Percentiles rank a stretch among this genome's conserved stretches.
Conservation (phyloP, 148 eudicot genomes). For the Fagopyrum esculentum region DNA sequence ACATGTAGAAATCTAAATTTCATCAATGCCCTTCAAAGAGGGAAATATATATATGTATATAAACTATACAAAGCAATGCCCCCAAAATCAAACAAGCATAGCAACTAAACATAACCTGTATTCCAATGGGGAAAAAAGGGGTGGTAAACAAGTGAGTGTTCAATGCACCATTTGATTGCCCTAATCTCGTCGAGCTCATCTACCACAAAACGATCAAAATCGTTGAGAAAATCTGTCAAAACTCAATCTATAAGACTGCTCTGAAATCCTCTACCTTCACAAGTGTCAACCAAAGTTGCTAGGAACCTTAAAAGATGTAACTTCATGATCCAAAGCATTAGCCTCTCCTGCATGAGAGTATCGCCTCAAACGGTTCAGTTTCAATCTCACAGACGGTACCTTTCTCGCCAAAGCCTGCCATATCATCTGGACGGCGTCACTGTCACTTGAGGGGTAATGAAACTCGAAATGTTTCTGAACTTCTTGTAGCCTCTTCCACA, state of each 20-base stretch:
- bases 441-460: constrained; percentile 61
- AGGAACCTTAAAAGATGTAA: constrained; percentile 22
- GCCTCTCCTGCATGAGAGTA: constrained; percentile 28
- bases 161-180: background rate
- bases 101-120: background rate
- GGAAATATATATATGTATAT: background rate
- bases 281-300: constrained; percentile 27
- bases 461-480: constrained; percentile 67
- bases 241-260: background rate
- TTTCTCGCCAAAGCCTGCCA: constrained; percentile 72
- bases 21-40: background rate
- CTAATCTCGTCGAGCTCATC: background rate
- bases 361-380: constrained; percentile 43
- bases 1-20: no score
- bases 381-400: constrained; percentile 52
- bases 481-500: constrained; percentile 69
- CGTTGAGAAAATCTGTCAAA: background rate
- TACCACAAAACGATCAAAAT: background rate
- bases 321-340: background rate
- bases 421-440: constrained; percentile 87
- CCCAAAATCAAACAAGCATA: background rate
- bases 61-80: background rate
- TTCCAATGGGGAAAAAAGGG: background rate
- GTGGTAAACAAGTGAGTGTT: background rate
- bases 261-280: background rate